Conservation (phyloP, 106 monocot genomes). For the Ottelia alismoides region DNA sequence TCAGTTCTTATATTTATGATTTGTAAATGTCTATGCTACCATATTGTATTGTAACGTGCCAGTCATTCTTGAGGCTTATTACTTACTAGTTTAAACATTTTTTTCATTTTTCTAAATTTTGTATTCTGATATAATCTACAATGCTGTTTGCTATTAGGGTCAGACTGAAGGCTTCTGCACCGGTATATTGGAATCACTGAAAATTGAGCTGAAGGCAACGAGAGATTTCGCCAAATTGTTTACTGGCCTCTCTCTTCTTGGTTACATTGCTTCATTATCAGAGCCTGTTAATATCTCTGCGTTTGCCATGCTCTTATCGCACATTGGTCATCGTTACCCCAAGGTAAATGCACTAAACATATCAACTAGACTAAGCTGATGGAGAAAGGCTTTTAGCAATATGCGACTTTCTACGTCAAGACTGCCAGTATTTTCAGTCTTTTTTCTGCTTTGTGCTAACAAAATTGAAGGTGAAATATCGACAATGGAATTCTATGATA, state of each 20-base stretch:
- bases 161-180: slow-evolving; percentile 14
- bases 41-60: background rate
- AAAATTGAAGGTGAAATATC: no score
- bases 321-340: slow-evolving; percentile 80
- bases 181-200: slow-evolving; percentile 46
- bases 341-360: slow-evolving; percentile 54
- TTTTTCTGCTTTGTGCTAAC: no score
- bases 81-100: background rate
- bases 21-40: background rate
- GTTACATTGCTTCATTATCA: slow-evolving; percentile 54
- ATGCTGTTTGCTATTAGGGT: background rate
- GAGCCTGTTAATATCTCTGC: slow-evolving; percentile 33
- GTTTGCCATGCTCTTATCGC: slow-evolving; percentile 53
- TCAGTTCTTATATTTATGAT: background rate
- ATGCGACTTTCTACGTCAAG: no score
- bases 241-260: slow-evolving; percentile 80
- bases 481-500: no score
- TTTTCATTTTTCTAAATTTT: background rate
- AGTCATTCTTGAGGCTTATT: background rate
- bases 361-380: background rate
- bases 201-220: slow-evolving; percentile 70
- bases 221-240: slow-evolving; percentile 84
- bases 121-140: background rate
- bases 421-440: no score
- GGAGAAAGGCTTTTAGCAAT: background rate